Conservation (phyloP, 768 basidiomycete species). For the Macrolepiota fuliginosa region DNA sequence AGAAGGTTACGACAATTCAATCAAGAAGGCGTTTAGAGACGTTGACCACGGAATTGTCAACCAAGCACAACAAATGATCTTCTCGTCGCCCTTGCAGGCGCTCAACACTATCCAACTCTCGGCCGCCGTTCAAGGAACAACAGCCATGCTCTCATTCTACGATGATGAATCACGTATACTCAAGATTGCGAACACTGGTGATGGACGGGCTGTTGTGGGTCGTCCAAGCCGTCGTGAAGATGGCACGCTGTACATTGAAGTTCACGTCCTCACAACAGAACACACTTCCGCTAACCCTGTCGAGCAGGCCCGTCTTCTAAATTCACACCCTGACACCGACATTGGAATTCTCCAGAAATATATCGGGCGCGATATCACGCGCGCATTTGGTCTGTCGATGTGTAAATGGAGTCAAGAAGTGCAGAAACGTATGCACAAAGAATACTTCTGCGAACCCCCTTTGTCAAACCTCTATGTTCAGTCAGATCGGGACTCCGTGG, state of each 20-base stretch:
- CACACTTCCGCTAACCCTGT: slow-evolving; percentile 32
- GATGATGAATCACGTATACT: slow-evolving; percentile 32
- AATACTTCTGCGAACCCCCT: slow-evolving; percentile 39
- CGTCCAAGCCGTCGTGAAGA: slow-evolving; percentile 21
- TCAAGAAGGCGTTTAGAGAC: slow-evolving; percentile 4
- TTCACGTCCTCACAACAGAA: slow-evolving; percentile 37
- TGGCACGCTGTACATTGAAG: slow-evolving; percentile 22
- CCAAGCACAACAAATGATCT: slow-evolving; percentile 20
- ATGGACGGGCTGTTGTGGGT: slow-evolving; percentile 42
- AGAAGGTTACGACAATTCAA: not conserved
- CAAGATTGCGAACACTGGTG: slow-evolving; percentile 36
- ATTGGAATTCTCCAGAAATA: slow-evolving; percentile 15
- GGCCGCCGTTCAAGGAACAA: slow-evolving; percentile 26
- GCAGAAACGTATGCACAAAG: slow-evolving; percentile 31
- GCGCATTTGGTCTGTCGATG: slow-evolving; percentile 42
- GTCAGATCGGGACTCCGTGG: slow-evolving; percentile 14
- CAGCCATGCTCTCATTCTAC: slow-evolving; percentile 32
- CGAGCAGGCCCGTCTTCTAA: slow-evolving; percentile 29
- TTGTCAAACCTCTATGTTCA: slow-evolving; percentile 10
- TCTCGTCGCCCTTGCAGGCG: slow-evolving; percentile 20
- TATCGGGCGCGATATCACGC: slow-evolving; percentile 26
- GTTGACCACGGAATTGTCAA: slow-evolving; percentile 34
- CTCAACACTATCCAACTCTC: slow-evolving; percentile 24
- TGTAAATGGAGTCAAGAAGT: slow-evolving; percentile 40
- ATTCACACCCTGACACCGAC: slow-evolving; percentile 25